These are phyloP conservation scores for Clonostachys rosea DNA, from an alignment of 2,329 filamentous ascomycete genomes.

Conservation along the genomic window DNA sequence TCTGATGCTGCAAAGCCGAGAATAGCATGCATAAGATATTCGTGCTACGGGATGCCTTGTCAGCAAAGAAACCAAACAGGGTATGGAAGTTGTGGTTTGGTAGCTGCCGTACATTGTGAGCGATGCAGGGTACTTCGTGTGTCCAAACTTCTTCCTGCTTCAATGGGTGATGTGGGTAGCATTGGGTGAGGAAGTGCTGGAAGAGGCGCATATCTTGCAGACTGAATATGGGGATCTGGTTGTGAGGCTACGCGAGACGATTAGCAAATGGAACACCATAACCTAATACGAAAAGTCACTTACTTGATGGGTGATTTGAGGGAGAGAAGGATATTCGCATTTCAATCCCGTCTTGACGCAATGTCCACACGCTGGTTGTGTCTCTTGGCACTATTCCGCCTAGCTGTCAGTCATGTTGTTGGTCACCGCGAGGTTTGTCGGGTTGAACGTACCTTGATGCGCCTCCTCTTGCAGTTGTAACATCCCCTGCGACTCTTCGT, in stretches of 20 bases:
- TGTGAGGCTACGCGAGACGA: slow-evolving; percentile 35
- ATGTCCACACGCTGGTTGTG: slow-evolving; percentile 57
- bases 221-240: slow-evolving; percentile 54
- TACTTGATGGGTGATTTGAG: slow-evolving; percentile 47
- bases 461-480: slow-evolving; percentile 62
- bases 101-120: slow-evolving; percentile 51
- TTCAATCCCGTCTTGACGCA: slow-evolving; percentile 57
- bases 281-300: slow-evolving; percentile 1
- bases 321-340: slow-evolving; percentile 55
- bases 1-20: slow-evolving; percentile 65
- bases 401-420: not conserved
- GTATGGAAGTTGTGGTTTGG: not conserved
- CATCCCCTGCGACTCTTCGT: slow-evolving; percentile 63
- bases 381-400: slow-evolving; percentile 55
- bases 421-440: not conserved
- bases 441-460: slow-evolving; percentile 49
- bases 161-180: slow-evolving; percentile 60
- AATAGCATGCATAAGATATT: slow-evolving; percentile 68
- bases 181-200: slow-evolving; percentile 59
- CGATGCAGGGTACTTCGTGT: slow-evolving; percentile 61
- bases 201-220: slow-evolving; percentile 65
- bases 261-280: not conserved
- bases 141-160: slow-evolving; percentile 64
- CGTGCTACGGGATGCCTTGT: slow-evolving; percentile 34
- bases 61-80: no score